Evolutionary conservation across 2,329 filamentous ascomycete genomes (phyloP).

Genomic region (Lachnellula suecica): DNA sequence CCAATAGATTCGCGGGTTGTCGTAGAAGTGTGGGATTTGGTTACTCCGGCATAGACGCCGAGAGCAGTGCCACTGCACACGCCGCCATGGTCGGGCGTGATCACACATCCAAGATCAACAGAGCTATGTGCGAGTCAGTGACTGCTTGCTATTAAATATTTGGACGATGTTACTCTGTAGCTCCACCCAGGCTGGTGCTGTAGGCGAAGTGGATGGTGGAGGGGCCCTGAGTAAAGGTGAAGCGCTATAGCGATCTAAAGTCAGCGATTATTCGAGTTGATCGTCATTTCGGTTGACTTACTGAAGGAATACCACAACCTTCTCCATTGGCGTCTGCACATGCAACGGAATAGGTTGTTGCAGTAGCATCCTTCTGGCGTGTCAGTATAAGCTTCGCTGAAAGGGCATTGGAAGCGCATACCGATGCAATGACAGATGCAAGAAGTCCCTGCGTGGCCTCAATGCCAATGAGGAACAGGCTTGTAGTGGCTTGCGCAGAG

Average conservation of each 20-base stretch:
- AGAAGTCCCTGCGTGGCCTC: slow-evolving; percentile 8
- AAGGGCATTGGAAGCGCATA: slow-evolving; percentile 1
- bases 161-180: neutral
- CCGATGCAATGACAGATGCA: slow-evolving; percentile 14
- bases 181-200: neutral
- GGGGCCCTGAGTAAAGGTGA: slow-evolving; percentile 26
- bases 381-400: neutral
- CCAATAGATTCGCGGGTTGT: no score
- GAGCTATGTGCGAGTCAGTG: slow-evolving; percentile 2
- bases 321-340: slow-evolving; percentile 4
- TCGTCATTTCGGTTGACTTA: neutral
- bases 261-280: neutral
- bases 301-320: slow-evolving; percentile 18
- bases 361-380: slow-evolving; percentile 13
- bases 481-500: slow-evolving; percentile 1
- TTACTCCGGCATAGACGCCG: neutral
- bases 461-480: slow-evolving; percentile 7
- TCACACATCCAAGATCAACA: slow-evolving; percentile 13
- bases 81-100: slow-evolving; percentile 14
- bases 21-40: slow-evolving; percentile 1
- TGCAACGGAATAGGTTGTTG: slow-evolving; percentile 20
- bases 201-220: slow-evolving; percentile 19
- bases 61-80: slow-evolving; percentile 9
- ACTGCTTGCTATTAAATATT: neutral
- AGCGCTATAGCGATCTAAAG: slow-evolving; percentile 1